phyloP scores from a whole-genome alignment of 768 basidiomycete species.

The Phaeolepiota aurea region DNA sequence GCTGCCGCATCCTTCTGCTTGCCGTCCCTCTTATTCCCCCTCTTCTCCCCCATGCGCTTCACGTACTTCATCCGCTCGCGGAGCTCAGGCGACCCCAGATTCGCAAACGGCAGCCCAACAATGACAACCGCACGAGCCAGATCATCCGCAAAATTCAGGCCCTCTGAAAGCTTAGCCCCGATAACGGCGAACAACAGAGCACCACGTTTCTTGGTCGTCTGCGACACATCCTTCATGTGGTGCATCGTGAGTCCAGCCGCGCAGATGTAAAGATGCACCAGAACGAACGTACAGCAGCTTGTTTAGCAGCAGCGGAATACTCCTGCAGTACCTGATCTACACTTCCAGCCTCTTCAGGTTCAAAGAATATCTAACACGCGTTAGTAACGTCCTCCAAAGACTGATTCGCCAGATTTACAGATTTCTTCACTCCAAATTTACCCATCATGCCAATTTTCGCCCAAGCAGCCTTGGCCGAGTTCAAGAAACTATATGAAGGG shows the following conservation, averaged over 20 bases:
- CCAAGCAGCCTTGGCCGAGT: conserved; percentile 63
- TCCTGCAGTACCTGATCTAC: conserved; percentile 73
- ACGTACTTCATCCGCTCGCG: conserved; percentile 90
- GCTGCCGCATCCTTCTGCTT: conserved; percentile 60
- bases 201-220: conserved; percentile 37
- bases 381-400: conserved; percentile 1
- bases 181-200: conserved; percentile 91
- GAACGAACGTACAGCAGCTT: conserved; percentile 7
- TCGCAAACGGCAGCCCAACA: conserved; percentile 90
- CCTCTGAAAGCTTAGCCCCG: conserved; percentile 96
- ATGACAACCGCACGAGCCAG: conserved; percentile 82
- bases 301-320: conserved; percentile 47
- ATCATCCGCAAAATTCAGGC: conserved; percentile 68
- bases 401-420: conserved; percentile 35
- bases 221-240: conserved; percentile 6
- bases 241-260: no score
- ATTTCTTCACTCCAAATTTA: conserved; percentile 65
- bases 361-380: conserved; percentile 70
- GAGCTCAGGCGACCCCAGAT: conserved; percentile 84
- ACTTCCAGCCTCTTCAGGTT: conserved; percentile 63
- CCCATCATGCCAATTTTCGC: conserved; percentile 46
- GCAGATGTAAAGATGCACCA: no score
- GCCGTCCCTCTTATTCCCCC: conserved; percentile 19
- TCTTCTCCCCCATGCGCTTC: conserved; percentile 44
- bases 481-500: conserved; percentile 83